Evolutionary conservation across 2,329 filamentous ascomycete genomes (phyloP).

Genomic region (Neopestalotiopsis sp.): DNA sequence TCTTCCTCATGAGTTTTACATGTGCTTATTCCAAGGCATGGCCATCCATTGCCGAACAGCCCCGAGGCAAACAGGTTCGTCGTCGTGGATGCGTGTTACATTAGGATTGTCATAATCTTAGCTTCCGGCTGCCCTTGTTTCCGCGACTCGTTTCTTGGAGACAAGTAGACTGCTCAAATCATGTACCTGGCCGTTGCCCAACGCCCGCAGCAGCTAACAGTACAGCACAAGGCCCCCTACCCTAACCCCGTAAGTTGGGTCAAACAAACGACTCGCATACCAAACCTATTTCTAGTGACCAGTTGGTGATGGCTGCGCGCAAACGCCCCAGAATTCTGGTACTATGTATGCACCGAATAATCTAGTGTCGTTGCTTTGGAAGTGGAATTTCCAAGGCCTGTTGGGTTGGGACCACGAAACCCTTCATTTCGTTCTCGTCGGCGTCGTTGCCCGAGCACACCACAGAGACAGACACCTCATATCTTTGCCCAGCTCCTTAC

Average conservation of each 20-base stretch:
- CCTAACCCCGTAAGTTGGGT: neutral
- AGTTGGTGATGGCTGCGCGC: too few relatives aligned
- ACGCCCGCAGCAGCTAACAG: neutral
- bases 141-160: constrained; percentile 9
- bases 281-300: constrained; percentile 6
- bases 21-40: neutral
- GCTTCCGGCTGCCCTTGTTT: neutral
- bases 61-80: neutral
- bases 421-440: neutral
- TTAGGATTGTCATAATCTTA: neutral
- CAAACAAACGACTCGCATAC: constrained; percentile 9
- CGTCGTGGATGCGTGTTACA: neutral
- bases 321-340: neutral
- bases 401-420: neutral
- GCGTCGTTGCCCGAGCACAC: constrained; percentile 15
- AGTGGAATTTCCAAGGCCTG: neutral
- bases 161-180: neutral
- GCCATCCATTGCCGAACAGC: too few relatives aligned
- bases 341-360: too few relatives aligned
- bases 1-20: neutral
- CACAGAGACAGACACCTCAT: neutral
- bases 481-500: neutral
- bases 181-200: constrained; percentile 3
- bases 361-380: neutral
- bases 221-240: neutral